phyloP scores from a whole-genome alignment of 2,329 filamentous ascomycete species.

The Neofusicoccum laricinum region DNA sequence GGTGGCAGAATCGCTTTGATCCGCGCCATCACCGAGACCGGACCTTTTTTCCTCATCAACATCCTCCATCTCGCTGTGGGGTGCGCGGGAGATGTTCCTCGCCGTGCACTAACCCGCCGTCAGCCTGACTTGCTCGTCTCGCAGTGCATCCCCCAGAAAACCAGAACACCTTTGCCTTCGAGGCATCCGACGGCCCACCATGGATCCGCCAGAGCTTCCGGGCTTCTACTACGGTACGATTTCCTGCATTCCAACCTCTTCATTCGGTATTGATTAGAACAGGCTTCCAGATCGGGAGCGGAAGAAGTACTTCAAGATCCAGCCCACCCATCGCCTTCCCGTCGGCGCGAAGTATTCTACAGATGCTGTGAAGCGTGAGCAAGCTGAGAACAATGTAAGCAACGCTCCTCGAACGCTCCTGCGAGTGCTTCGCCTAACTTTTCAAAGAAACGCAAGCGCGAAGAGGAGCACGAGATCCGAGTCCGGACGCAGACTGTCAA shows the following conservation, averaged over 20 bases:
- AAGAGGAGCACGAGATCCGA: neutral
- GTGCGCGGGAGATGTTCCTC: neutral
- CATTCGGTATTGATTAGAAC: neutral
- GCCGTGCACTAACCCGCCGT: neutral
- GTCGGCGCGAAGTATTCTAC: conserved; percentile 38
- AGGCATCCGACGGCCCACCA: neutral
- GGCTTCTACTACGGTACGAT: conserved; percentile 46
- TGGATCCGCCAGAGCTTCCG: conserved; percentile 34
- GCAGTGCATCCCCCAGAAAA: neutral
- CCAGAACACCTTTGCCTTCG: neutral
- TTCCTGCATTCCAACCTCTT: neutral
- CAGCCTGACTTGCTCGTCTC: neutral
- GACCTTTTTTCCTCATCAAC: conserved; percentile 1
- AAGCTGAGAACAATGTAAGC: conserved; percentile 7
- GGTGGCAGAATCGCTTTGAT: neutral
- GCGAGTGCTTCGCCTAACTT: neutral
- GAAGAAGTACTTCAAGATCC: conserved; percentile 50
- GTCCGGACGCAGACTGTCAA: conserved; percentile 2
- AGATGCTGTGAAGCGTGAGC: conserved; percentile 35
- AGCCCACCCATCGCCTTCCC: conserved; percentile 36
- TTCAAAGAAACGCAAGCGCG: conserved; percentile 1
- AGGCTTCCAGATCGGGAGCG: conserved; percentile 39
- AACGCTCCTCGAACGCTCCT: neutral
- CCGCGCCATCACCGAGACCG: conserved; percentile 13
- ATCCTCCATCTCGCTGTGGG: neutral